Evolutionary conservation across 2,329 filamentous ascomycete genomes (phyloP), one percentile per base, ranked within the genome.

Genomic region (Thyridium curvatum): DNA sequence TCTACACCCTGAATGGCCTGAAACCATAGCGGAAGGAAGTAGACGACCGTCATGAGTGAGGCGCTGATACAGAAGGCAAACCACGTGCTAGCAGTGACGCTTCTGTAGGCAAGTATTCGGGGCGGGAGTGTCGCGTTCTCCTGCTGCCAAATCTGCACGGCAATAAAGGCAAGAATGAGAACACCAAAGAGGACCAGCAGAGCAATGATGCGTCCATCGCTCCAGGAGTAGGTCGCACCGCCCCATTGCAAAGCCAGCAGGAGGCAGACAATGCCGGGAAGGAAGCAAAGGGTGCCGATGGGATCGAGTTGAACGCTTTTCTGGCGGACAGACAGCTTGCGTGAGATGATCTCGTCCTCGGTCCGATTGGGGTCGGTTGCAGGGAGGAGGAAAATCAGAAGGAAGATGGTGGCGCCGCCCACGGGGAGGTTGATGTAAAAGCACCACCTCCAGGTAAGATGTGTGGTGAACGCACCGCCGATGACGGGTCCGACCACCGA

Each of bases 241-340:
- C 61, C 62, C 64, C 64, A 71, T 41, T 69, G 62, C 12, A 72
- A 54, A 10, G 65, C 67, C n/a, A 72, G 51, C 3, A 71, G 49
- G 13, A 69, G 58, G 45, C 64, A 69, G 29, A 66, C 52, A 15
- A 68, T 60, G 13, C 59, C 38, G 13, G 30, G 39, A 37, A 44
- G 39, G 31, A 38, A 16, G n/a, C 49, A 18, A 6, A 40, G 17
- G 18, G 44, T 18, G 12, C 31, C 30, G 7, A 48, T 12, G 21
- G 42, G 41, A 29, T 52, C 48, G 10, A 26, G 21, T 26, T 26
- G 32, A 21, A 32, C 21, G 32, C 6, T 26, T 10, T 26, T 10
- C 21, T 26, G 21, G 21, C 21, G 21, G 21, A 26, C 10, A 10
- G 21, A 26, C 10, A 26, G 21, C 21, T 26, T 26, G 32, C 4